Base-by-base conservation (phyloP, 2,329 filamentous ascomycete species). In the Penicillium sp. region DNA sequence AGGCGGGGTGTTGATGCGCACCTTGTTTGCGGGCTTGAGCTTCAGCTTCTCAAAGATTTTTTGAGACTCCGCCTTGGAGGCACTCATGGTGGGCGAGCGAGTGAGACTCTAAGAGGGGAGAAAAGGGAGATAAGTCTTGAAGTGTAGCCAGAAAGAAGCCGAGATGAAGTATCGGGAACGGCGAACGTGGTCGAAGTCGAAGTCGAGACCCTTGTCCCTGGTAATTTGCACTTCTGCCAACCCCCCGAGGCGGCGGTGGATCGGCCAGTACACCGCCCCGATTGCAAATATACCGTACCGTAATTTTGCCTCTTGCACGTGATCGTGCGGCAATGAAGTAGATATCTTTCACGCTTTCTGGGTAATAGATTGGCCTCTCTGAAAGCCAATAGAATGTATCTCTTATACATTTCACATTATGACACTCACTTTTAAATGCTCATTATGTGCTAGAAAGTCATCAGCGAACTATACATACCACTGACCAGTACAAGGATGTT, bases 31-130 rank as follows among this genome's bases (percentile, higher is more conserved):
- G 63, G 89, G 88, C 84, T 97, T 97, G 61, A 89, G 86, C 86
- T 96, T 97, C 78, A 98, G 83, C 84, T 97, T 97, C 84, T 96
- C 91, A 82, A 99, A 99, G 80, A 99, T 92, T 82, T 93, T 94
- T 79, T 94, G 91, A 81, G 94, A 97, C 84, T 98, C 89, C 77
- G 92, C 88, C 85, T 98, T 99, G 57, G 91, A 90, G 76, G 95
- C 95, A 78, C 84, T 84, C 86, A 88, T 87, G 55, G 62, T 79
- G 87, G 57, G 62, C 78, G 61, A 54, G 45, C 26, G 62, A 40
- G 38, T 37, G 44, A 58, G 51, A 53, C 53, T 62, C 45, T 55
- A 38, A 56, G 55, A 58, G 50, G 26, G 24, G 53, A 59, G 50
- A 30, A 47, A 60, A 65, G 62, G 45, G 59, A 40, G 59, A 58